Percentiles rank a stretch among this genome's conserved stretches.
These are phyloP conservation scores for Pseudocercospora cruenta DNA, from an alignment of 2,329 filamentous ascomycete species.

Conservation along the genomic window DNA sequence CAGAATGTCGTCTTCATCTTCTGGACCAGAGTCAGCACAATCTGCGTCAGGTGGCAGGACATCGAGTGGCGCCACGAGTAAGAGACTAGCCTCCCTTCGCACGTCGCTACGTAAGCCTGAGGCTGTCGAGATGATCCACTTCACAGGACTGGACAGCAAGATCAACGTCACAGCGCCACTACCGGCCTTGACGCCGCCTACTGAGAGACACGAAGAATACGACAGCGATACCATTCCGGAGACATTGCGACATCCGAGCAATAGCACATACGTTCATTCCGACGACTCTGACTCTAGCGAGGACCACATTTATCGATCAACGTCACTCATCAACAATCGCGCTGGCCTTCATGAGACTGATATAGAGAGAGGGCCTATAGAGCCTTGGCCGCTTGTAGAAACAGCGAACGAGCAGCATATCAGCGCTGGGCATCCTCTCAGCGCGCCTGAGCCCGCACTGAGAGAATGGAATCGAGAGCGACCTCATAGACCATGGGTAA, in stretches of 20 bases:
- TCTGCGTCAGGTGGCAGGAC: constrained; percentile 10
- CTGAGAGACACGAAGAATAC: background rate
- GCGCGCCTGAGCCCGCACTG: background rate
- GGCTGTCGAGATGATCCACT: constrained; percentile 8
- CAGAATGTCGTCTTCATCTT: background rate
- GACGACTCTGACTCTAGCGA: background rate
- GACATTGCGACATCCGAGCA: background rate
- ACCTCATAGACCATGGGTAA: background rate
- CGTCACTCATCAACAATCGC: background rate
- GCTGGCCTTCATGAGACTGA: background rate
- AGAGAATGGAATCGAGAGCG: background rate
- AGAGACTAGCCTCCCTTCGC: constrained; percentile 4
- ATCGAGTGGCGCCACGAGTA: constrained; percentile 16
- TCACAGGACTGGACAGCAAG: background rate
- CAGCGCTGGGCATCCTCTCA: background rate
- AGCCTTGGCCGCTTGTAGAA: background rate
- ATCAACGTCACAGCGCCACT: background rate
- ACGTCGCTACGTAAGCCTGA: constrained; percentile 11
- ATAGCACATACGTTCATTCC: background rate
- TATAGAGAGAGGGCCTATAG: background rate
- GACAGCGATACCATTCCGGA: background rate
- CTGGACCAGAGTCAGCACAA: background rate
- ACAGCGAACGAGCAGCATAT: background rate
- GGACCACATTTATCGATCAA: background rate
- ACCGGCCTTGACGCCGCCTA: background rate